Evolutionary conservation across 176 grass and related monocot species (phyloP), one percentile per base, ranked within the genome.

Genomic region (Eleusine coracana): DNA sequence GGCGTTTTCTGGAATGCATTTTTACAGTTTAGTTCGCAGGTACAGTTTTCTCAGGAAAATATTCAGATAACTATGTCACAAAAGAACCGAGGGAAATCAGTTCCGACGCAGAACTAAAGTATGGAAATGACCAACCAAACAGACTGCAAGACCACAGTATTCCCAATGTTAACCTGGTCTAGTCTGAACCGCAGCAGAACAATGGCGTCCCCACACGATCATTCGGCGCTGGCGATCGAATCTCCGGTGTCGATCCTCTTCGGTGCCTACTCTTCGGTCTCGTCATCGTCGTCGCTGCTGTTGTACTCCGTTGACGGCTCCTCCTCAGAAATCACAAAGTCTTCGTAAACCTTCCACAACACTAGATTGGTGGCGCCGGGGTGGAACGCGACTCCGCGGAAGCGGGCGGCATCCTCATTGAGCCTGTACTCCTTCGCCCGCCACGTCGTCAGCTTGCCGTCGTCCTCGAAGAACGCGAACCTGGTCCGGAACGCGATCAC

Each of bases 361-460:
- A 71, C 83, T 14, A 60, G 29, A 66, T 60, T 16, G 39, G 37
- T 63, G 27, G 66, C 74, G 65, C 4, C 0, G 27, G 83, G 83
- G 38, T 69, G 54, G 75, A 77, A 78, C 74, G 5, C 27, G 3
- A 28, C 55, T 8, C 74, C 54, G 82, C 64, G 82, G 73, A 71
- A 85, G 70, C 54, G 5, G 38, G 74, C 38, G 3, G 39, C 64
- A 62, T 39, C 18, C 83, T 70, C 73, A 51, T 78, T 58, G 38
- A 85, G 66, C 17, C 63, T 49, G 74, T 23, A 39, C 74, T 85
- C 83, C 66, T 78, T 78, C 83, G 63, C 49, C 28, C 54, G 52
- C 83, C 74, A 85, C 37, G 29, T 20, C 41, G 55, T 85, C 66
- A 20, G 42, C 75, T 23, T 40, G 66, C 38, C 8, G 8, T 5